phyloP scores from a whole-genome alignment of 768 basidiomycete species.

The Naganishia onofrii region DNA sequence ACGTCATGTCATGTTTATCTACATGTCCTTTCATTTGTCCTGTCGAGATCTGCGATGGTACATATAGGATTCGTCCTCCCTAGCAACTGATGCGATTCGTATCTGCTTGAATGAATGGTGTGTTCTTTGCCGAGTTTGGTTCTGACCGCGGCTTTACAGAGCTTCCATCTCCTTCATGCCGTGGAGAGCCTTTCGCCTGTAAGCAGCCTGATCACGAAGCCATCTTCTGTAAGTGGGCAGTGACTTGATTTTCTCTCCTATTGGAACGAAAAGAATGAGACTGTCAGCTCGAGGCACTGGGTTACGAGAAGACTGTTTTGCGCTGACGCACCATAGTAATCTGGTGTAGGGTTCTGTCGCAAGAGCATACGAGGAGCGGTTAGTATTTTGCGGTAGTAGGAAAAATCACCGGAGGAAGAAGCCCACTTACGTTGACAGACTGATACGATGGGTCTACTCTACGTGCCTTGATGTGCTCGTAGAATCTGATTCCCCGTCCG shows the following conservation, averaged over 20 bases:
- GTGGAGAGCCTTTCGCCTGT: slow-evolving; percentile 51
- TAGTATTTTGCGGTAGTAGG: neutral
- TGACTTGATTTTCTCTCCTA: slow-evolving; percentile 50
- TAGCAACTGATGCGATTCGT: neutral
- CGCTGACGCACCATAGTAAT: slow-evolving; percentile 46
- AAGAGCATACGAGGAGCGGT: too few relatives aligned
- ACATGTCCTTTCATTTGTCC: neutral
- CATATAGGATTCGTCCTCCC: neutral
- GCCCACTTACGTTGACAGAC: slow-evolving; percentile 45
- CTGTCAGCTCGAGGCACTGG: neutral
- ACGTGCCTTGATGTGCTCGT: slow-evolving; percentile 45
- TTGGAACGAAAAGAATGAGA: slow-evolving; percentile 1
- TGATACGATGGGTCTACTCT: slow-evolving; percentile 52
- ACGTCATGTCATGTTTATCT: neutral
- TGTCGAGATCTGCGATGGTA: neutral
- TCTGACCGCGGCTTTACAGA: neutral
- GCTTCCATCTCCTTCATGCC: slow-evolving; percentile 49
- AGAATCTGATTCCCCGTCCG: slow-evolving; percentile 33
- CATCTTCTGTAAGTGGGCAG: slow-evolving; percentile 49
- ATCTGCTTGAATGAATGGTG: slow-evolving; percentile 4
- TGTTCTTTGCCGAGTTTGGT: neutral
- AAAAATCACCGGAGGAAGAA: neutral
- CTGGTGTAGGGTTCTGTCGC: slow-evolving; percentile 46
- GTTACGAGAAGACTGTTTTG: neutral
- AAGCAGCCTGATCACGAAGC: slow-evolving; percentile 52